Conservation (phyloP, 1,139 yeast species). For the Magnusiomyces magnusii region DNA sequence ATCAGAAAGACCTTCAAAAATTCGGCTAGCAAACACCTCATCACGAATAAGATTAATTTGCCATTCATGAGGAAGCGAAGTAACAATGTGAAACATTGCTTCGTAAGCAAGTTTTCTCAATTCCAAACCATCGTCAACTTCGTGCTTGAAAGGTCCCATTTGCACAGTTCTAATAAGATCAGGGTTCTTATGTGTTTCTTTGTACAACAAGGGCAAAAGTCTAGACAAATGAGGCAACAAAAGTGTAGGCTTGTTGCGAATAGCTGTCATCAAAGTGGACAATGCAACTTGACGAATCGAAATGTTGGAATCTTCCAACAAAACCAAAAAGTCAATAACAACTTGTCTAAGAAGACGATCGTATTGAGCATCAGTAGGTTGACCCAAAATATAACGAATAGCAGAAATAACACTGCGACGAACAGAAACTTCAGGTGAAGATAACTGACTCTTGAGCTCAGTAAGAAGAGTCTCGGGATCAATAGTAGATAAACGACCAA, state of each 20-base stretch:
- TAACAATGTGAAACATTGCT: slow-evolving; percentile 49
- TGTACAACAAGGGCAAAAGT: slow-evolving; percentile 47
- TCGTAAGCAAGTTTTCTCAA: slow-evolving; percentile 70
- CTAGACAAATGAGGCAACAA: slow-evolving; percentile 44
- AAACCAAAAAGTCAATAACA: slow-evolving; percentile 35
- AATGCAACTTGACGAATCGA: slow-evolving; percentile 46
- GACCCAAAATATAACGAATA: slow-evolving; percentile 32
- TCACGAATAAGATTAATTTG: slow-evolving; percentile 28
- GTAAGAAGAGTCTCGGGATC: slow-evolving; percentile 29
- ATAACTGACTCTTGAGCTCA: slow-evolving; percentile 23
- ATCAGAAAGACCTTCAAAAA: slow-evolving; percentile 36
- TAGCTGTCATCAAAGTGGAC: slow-evolving; percentile 51
- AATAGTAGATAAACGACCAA: slow-evolving; percentile 32
- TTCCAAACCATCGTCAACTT: slow-evolving; percentile 71
- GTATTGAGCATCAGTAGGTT: slow-evolving; percentile 23
- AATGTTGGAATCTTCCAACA: slow-evolving; percentile 29
- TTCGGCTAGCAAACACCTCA: slow-evolving; percentile 30
- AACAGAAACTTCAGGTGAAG: slow-evolving; percentile 21
- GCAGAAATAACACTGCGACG: slow-evolving; percentile 33
- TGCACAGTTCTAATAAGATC: slow-evolving; percentile 59
- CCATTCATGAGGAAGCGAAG: slow-evolving; percentile 24
- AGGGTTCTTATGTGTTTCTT: slow-evolving; percentile 49
- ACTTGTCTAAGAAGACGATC: slow-evolving; percentile 29
- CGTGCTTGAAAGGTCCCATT: slow-evolving; percentile 85
- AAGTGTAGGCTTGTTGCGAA: slow-evolving; percentile 50